phyloP scores from a whole-genome alignment of 2,329 filamentous ascomycete species.

The Rhytidhysteron rufulum region DNA sequence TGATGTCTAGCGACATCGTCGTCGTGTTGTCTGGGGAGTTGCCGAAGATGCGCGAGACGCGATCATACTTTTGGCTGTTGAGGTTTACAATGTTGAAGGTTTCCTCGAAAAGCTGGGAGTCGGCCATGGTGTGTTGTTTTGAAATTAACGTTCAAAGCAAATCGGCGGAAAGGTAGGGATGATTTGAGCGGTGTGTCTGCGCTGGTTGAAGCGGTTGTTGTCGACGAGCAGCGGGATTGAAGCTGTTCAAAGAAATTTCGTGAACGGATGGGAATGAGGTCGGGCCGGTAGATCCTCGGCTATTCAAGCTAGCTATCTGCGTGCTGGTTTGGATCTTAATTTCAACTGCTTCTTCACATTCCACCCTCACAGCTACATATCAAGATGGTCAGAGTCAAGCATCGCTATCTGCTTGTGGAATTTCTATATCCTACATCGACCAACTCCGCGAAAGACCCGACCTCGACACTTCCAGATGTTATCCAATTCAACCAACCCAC shows the following conservation, averaged over 20 bases:
- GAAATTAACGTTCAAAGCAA: no score
- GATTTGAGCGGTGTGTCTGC: no score
- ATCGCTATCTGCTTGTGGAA: constrained; percentile 91
- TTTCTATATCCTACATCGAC: constrained; percentile 75
- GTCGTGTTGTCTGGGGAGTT: constrained; percentile 74
- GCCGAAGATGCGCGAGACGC: constrained; percentile 79
- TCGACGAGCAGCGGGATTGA: neutral
- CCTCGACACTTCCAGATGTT: constrained; percentile 55
- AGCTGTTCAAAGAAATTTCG: neutral
- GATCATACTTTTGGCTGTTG: constrained; percentile 89
- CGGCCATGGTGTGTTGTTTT: constrained; percentile 61
- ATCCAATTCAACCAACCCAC: constrained; percentile 78
- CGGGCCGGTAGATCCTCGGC: neutral
- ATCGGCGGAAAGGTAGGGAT: no score
- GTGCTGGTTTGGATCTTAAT: neutral
- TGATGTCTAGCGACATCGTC: constrained; percentile 83
- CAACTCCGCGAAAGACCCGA: constrained; percentile 17
- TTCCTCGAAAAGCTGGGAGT: constrained; percentile 92
- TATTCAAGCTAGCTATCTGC: neutral
- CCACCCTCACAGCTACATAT: neutral
- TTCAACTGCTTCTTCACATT: neutral
- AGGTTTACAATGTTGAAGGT: constrained; percentile 77
- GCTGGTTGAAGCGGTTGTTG: no score
- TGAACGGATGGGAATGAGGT: no score
- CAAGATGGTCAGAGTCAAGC: constrained; percentile 89